phyloP scores from a whole-genome alignment of 345 rosid genomes.

The Tarenaya hassleriana region DNA sequence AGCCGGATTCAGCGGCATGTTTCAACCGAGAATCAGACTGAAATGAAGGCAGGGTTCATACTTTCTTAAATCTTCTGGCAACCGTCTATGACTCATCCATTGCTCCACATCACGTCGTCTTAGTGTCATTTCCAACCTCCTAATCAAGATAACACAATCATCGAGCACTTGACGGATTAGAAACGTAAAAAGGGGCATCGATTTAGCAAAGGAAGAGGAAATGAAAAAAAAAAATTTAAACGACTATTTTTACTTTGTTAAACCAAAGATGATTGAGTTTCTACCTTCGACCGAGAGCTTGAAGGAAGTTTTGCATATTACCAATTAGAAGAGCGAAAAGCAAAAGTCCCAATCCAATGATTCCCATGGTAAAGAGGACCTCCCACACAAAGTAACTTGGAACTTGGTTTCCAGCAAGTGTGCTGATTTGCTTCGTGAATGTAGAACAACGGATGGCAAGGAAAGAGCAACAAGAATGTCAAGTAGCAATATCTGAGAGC shows the following conservation, averaged over 20 bases:
- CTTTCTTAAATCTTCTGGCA: conserved; percentile 66
- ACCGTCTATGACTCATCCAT: conserved; percentile 89
- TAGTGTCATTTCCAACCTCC: conserved; percentile 77
- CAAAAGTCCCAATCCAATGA: conserved; percentile 78
- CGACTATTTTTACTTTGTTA: no score
- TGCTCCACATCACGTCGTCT: conserved; percentile 90
- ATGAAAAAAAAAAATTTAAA: no score
- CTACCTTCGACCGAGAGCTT: conserved; percentile 74
- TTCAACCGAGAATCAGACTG: conserved; percentile 6
- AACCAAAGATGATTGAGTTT: neutral
- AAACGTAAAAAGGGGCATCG: neutral
- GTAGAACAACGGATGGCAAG: neutral
- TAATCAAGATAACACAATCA: conserved; percentile 23
- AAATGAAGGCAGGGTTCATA: conserved; percentile 11
- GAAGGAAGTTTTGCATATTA: conserved; percentile 94
- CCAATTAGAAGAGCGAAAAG: conserved; percentile 92
- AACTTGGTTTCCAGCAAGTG: conserved; percentile 76
- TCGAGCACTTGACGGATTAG: neutral
- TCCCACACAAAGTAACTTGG: conserved; percentile 83
- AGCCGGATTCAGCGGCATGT: conserved; percentile 4
- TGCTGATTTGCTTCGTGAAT: conserved; percentile 81
- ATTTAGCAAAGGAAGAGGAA: no score
- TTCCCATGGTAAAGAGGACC: conserved; percentile 80
- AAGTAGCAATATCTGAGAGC: no score
- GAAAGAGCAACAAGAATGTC: conserved; percentile 3